phyloP scores from a whole-genome alignment of 75 land plant species.

The Pinus tabuliformis region DNA sequence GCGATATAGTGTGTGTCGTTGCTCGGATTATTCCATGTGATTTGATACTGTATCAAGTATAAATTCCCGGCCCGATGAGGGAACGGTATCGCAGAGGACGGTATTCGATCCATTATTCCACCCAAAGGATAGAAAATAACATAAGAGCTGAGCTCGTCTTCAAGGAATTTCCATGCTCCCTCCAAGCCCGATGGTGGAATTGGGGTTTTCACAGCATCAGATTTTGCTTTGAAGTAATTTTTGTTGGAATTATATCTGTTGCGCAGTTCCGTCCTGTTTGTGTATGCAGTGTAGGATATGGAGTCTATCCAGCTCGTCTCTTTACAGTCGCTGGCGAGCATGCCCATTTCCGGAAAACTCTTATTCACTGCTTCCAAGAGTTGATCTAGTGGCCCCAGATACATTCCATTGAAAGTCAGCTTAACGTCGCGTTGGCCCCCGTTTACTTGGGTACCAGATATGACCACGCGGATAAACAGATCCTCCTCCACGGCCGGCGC shows the following conservation, averaged over 20 bases:
- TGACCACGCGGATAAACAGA: slow-evolving; percentile 13
- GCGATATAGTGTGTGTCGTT: neutral
- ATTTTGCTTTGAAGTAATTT: neutral
- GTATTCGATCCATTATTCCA: slow-evolving; percentile 4
- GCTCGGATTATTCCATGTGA: neutral
- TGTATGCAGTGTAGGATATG: neutral
- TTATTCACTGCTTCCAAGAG: neutral
- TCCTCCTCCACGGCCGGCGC: slow-evolving; percentile 12
- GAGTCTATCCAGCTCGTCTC: slow-evolving; percentile 10
- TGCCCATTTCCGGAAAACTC: slow-evolving; percentile 9
- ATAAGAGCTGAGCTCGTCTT: neutral
- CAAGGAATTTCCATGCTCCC: neutral
- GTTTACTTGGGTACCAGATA: too few relatives aligned
- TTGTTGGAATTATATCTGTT: neutral
- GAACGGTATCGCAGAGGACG: neutral
- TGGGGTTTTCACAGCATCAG: neutral
- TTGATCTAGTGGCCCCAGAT: neutral
- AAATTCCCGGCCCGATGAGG: slow-evolving; percentile 9
- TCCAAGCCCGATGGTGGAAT: neutral
- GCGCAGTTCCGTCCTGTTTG: neutral
- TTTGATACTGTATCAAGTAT: slow-evolving; percentile 8
- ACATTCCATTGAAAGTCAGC: neutral
- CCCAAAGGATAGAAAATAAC: slow-evolving; percentile 12
- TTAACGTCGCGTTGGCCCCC: too few relatives aligned
- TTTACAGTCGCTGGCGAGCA: neutral